A percentile compares a stretch with the other conserved stretches of the same genome.
These are phyloP conservation scores for Piloderma croceum DNA, from an alignment of 768 basidiomycete genomes.

Conservation along the genomic window DNA sequence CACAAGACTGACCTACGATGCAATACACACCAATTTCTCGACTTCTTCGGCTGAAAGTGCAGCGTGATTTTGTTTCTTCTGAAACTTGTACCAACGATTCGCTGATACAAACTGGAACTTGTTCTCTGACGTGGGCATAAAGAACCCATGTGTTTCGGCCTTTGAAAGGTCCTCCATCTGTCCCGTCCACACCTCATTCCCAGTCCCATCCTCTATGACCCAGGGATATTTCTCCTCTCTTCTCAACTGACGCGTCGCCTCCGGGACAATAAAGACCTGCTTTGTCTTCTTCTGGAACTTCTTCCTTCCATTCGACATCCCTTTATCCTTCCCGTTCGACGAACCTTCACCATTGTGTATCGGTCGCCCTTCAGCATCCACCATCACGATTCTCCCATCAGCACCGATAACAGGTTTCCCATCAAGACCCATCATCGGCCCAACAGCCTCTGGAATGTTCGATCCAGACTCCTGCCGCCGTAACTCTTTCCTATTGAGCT, in stretches of 20 bases:
- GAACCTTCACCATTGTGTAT: slow-evolving; percentile 38
- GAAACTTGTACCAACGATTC: slow-evolving; percentile 90
- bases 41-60: slow-evolving; percentile 62
- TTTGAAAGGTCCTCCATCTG: slow-evolving; percentile 74
- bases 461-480: slow-evolving; percentile 37
- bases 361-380: slow-evolving; percentile 70
- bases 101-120: slow-evolving; percentile 86
- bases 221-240: slow-evolving; percentile 87
- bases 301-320: slow-evolving; percentile 53
- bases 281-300: slow-evolving; percentile 78
- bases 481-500: slow-evolving; percentile 83
- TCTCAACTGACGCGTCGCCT: slow-evolving; percentile 70
- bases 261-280: slow-evolving; percentile 79
- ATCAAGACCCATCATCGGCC: slow-evolving; percentile 74
- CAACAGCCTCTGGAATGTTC: slow-evolving; percentile 43
- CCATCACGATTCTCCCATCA: slow-evolving; percentile 77
- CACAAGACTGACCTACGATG: slow-evolving; percentile 3
- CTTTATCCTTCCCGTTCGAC: slow-evolving; percentile 35
- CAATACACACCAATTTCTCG: slow-evolving; percentile 54
- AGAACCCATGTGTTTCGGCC: slow-evolving; percentile 70
- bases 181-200: slow-evolving; percentile 73
- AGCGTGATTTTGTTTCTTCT: slow-evolving; percentile 74
- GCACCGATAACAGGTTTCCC: slow-evolving; percentile 78
- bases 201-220: slow-evolving; percentile 80
- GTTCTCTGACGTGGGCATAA: slow-evolving; percentile 78